Conservation (phyloP, 768 basidiomycete genomes). For the Suillus sp. region DNA sequence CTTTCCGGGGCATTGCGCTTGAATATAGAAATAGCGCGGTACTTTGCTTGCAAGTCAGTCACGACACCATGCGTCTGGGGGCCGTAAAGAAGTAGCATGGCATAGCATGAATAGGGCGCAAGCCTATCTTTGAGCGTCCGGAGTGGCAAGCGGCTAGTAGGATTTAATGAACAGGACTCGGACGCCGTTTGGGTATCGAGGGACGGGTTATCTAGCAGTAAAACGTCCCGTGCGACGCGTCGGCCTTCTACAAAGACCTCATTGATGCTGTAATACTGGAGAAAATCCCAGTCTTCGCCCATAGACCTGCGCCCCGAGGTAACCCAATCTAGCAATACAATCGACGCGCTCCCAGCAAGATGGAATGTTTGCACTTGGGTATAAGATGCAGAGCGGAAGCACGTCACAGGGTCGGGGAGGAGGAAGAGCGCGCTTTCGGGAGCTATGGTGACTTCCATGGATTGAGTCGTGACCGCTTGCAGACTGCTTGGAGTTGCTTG, state of each 20-base stretch:
- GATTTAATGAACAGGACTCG: constrained; percentile 15
- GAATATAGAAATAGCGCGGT: constrained; percentile 65
- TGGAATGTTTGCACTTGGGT: constrained; percentile 81
- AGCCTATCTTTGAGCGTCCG: constrained; percentile 63
- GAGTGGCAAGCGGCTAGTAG: constrained; percentile 28
- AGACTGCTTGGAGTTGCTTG: constrained; percentile 8
- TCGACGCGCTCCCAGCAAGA: constrained; percentile 59
- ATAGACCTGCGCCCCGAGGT: constrained; percentile 83
- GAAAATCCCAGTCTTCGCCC: constrained; percentile 90
- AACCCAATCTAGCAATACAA: constrained; percentile 86
- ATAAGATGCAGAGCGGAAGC: constrained; percentile 84
- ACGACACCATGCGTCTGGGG: constrained; percentile 55
- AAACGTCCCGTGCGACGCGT: constrained; percentile 74
- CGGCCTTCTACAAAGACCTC: constrained; percentile 71
- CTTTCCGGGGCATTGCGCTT: constrained; percentile 50
- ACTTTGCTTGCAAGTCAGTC: constrained; percentile 47
- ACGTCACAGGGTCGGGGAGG: constrained; percentile 92
- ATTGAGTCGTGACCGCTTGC: constrained; percentile 54
- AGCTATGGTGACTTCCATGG: constrained; percentile 58
- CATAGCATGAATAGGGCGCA: constrained; percentile 87
- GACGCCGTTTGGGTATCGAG: constrained; percentile 4
- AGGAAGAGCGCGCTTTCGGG: constrained; percentile 65
- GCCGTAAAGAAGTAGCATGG: constrained; percentile 80
- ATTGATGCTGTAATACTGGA: constrained; percentile 82
- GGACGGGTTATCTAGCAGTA: constrained; percentile 63